Evolutionary conservation across 2,329 filamentous ascomycete genomes (phyloP), one percentile per base, ranked within the genome.

Genomic region (Paraconiothyrium brasiliense): DNA sequence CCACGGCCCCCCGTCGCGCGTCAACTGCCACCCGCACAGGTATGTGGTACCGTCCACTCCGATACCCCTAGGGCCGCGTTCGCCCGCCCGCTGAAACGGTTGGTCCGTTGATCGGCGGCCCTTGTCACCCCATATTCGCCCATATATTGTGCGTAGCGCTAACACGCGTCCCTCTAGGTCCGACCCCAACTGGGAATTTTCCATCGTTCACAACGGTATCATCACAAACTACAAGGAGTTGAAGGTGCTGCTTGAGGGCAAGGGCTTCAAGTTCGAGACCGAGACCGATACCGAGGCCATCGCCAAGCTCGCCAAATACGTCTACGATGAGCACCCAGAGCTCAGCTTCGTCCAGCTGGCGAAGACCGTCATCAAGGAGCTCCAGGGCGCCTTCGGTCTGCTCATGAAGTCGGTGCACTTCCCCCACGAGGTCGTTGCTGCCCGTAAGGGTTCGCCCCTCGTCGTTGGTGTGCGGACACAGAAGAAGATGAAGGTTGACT

Each of bases 221-320:
- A 99, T 99, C 83, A 99, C 95, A 85, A 99, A 99, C 88, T 99
- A 99, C 89, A 99, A 99, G 87, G 95, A 99, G 84, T 85, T 99
- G 75, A 97, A 94, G 89, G 92, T 91, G 66, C 89, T 99, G 67
- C 87, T 99, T 71, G 88, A 91, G 83, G 87, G 87, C 86, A 99
- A 98, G 88, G 95, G 95, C 78, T 97, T 97, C 89, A 91, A 90
- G 78, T 99, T 99, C 80, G 95, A 99, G 89, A 99, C 95, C 56
- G 94, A 99, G 83, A 99, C 95, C 70, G 95, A 99, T 78, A 99
- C 95, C 57, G 95, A 99, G 85, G 97, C 94, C 82, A 99, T 99
- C 82, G 95, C 95, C 71, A 99, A 98, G 87, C 89, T 99, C 71
- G 92, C 94, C 81, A 98, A 98, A 85, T 99, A 97, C 86, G 89